phyloP scores from a whole-genome alignment of 768 basidiomycete genomes.

The Pisolithus albus region DNA sequence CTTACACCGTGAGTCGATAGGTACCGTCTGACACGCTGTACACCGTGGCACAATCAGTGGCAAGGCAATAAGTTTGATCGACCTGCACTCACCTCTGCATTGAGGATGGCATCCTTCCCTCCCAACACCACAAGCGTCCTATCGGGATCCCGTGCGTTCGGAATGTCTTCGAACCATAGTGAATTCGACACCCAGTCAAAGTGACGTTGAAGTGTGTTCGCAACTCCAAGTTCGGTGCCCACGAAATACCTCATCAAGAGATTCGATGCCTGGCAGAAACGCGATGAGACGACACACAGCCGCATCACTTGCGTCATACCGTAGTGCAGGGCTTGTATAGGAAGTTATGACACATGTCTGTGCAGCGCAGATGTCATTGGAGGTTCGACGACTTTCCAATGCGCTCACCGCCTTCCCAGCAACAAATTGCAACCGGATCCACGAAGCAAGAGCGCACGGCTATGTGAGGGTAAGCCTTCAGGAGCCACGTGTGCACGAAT shows the following conservation, averaged over 20 bases:
- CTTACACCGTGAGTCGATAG: constrained; percentile 67
- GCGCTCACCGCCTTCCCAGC: constrained; percentile 84
- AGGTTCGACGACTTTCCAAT: not conserved
- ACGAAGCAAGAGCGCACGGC: constrained; percentile 78
- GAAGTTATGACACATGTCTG: constrained; percentile 90
- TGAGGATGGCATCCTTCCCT: constrained; percentile 75
- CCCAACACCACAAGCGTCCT: constrained; percentile 73
- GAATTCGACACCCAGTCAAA: constrained; percentile 86
- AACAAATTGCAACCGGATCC: constrained; percentile 85
- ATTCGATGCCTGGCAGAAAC: constrained; percentile 54
- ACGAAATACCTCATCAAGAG: constrained; percentile 85
- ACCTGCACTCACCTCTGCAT: constrained; percentile 48
- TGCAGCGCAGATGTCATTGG: not conserved
- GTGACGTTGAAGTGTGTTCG: constrained; percentile 75
- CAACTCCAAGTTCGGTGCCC: constrained; percentile 79
- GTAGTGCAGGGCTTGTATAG: constrained; percentile 65
- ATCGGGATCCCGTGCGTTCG: constrained; percentile 60
- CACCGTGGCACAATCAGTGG: not conserved
- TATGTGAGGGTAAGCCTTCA: constrained; percentile 70
- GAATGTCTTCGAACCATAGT: constrained; percentile 87
- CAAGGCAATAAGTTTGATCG: not conserved
- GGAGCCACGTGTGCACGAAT: constrained; percentile 83
- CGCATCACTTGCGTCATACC: constrained; percentile 29
- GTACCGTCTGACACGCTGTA: constrained; percentile 66
- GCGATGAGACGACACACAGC: constrained; percentile 2